These are phyloP conservation scores for Trichoderma sp. DNA, from an alignment of 2,329 filamentous ascomycete species.

Conservation along the genomic window DNA sequence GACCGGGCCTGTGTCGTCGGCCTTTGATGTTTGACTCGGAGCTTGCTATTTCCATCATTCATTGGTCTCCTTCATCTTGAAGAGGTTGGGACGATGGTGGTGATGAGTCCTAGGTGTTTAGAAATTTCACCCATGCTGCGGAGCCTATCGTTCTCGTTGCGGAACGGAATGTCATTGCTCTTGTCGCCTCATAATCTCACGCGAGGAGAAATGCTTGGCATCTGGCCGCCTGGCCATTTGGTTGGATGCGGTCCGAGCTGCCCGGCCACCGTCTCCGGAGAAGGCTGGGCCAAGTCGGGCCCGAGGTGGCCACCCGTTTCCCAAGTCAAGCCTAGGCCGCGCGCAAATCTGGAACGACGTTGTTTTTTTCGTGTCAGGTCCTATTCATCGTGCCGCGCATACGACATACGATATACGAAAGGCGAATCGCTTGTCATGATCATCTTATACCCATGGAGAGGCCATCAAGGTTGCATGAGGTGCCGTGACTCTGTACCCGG, in stretches of 20 bases:
- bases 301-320: not conserved
- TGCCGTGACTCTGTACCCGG: not conserved
- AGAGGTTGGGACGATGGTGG: not conserved
- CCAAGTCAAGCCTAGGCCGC: not conserved
- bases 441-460: not conserved
- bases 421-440: not conserved
- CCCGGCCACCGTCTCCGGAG: constrained; percentile 7
- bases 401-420: not conserved
- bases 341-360: not conserved
- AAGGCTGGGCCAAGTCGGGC: constrained; percentile 5
- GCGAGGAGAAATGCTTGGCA: constrained; percentile 1
- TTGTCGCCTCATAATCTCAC: not conserved
- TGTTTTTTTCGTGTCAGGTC: not conserved
- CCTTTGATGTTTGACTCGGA: not conserved
- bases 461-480: not conserved
- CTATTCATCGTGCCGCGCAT: not conserved
- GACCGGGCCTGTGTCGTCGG: not conserved
- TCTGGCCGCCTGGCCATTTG: not conserved
- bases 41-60: not conserved
- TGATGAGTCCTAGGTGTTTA: not conserved
- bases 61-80: not conserved
- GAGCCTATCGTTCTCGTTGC: not conserved
- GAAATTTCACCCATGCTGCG: not conserved
- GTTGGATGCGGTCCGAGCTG: constrained; percentile 14
- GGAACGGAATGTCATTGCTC: constrained; percentile 13